Percentiles rank a stretch among this genome's conserved stretches.
These are phyloP conservation scores for Chaetomiaceae sp. DNA, from an alignment of 2,329 filamentous ascomycete species.

Conservation along the genomic window DNA sequence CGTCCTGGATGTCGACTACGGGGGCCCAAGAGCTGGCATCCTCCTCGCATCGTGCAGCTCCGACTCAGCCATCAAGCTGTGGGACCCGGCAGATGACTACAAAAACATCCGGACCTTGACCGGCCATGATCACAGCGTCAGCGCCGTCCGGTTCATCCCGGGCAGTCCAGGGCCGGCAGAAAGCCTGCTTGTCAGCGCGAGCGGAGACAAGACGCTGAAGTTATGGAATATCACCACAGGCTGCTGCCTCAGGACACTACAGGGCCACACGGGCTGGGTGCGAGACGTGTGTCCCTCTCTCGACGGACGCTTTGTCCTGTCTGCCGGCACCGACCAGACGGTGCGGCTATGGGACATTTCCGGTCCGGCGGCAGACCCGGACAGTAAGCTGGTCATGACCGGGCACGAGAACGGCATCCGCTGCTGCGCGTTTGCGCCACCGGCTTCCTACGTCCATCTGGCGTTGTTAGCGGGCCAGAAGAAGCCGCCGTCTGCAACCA, in stretches of 20 bases:
- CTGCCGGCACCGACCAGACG: conserved; percentile 76
- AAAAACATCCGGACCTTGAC: conserved; percentile 92
- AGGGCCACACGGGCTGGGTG: conserved; percentile 83
- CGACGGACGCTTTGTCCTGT: conserved; percentile 79
- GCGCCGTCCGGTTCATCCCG: conserved; percentile 80
- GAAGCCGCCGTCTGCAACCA: conserved; percentile 61
- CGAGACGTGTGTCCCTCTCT: conserved; percentile 76
- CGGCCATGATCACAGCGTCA: conserved; percentile 89
- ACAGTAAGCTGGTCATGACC: conserved; percentile 72
- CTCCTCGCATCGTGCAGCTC: conserved; percentile 78
- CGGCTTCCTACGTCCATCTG: conserved; percentile 69
- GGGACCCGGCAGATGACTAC: conserved; percentile 88
- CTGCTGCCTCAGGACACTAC: conserved; percentile 82
- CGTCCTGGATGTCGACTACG: conserved; percentile 84
- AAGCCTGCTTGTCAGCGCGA: conserved; percentile 81
- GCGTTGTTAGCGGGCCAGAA: conserved; percentile 75
- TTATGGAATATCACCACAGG: conserved; percentile 93
- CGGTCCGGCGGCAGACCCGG: conserved; percentile 50
- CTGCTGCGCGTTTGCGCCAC: conserved; percentile 80
- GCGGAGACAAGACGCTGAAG: conserved; percentile 74
- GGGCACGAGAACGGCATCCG: conserved; percentile 69
- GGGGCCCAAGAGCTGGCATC: conserved; percentile 73
- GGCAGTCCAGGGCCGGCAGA: conserved; percentile 71
- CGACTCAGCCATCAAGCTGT: conserved; percentile 89
- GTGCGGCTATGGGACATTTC: conserved; percentile 83